A percentile compares a stretch with the other conserved stretches of the same genome.
phyloP scores from a whole-genome alignment of 352 stramenopile genomes.

The Phytopythium litorale region DNA sequence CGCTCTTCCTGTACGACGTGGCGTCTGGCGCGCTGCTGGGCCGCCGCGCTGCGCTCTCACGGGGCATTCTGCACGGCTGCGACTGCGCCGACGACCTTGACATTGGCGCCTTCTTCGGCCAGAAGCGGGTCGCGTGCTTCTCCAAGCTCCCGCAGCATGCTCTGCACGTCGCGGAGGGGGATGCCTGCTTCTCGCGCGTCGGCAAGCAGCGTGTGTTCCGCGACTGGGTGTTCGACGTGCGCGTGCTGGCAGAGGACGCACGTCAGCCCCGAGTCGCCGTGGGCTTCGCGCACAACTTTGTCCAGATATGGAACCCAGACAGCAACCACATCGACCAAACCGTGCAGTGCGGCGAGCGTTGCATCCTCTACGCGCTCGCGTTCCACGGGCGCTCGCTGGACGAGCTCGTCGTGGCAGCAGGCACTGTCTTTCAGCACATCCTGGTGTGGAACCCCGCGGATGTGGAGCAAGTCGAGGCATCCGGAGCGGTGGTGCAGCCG shows the following conservation, averaged over 20 bases:
- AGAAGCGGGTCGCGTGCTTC: constrained; percentile 73
- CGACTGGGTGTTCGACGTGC: constrained; percentile 86
- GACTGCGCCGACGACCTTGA: constrained; percentile 21
- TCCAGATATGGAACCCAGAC: constrained; percentile 69
- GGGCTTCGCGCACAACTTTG: constrained; percentile 82
- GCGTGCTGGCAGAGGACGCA: constrained; percentile 24
- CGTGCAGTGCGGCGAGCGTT: constrained; percentile 72
- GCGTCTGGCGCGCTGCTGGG: constrained; percentile 39
- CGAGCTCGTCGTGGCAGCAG: constrained; percentile 69
- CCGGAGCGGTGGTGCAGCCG: constrained; percentile 20
- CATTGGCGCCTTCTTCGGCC: constrained; percentile 65
- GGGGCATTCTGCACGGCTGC: constrained; percentile 72
- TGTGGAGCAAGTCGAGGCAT: neutral
- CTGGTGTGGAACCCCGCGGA: constrained; percentile 63
- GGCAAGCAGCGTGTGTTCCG: constrained; percentile 57
- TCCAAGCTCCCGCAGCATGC: constrained; percentile 39
- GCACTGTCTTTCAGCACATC: constrained; percentile 86
- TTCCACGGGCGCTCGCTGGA: constrained; percentile 64
- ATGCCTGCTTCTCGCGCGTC: constrained; percentile 19
- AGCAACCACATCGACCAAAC: constrained; percentile 38
- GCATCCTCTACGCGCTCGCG: constrained; percentile 78
- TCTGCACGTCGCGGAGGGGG: constrained; percentile 7
- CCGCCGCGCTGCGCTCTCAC: constrained; percentile 40
- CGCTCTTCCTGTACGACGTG: constrained; percentile 63
- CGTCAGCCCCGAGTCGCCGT: constrained; percentile 41